Evolutionary conservation across 2,329 filamentous ascomycete species (phyloP).

Genomic region (Aspergillus pseudonomiae): DNA sequence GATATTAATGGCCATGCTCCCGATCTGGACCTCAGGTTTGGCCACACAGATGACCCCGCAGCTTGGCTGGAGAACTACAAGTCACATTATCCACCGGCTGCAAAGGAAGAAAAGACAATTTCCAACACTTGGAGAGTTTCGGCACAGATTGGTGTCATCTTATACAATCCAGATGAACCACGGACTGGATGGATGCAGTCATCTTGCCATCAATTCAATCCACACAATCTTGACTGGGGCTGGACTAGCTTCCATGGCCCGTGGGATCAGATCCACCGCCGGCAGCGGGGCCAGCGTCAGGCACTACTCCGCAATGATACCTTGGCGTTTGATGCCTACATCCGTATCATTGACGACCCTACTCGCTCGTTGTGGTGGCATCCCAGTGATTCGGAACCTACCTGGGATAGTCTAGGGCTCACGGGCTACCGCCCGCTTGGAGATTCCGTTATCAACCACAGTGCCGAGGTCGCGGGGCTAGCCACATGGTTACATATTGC

Average conservation of each 20-base stretch:
- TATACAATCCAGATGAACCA: conserved; percentile 67
- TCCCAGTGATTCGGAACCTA: conserved; percentile 54
- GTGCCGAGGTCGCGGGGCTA: conserved; percentile 57
- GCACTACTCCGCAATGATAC: conserved; percentile 64
- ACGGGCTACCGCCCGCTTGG: conserved; percentile 60
- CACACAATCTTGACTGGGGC: conserved; percentile 62
- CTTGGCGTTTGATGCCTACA: conserved; percentile 63
- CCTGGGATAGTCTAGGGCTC: conserved; percentile 60
- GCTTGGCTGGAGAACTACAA: conserved; percentile 38
- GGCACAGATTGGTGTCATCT: conserved; percentile 63
- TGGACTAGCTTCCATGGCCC: conserved; percentile 65
- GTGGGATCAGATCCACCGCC: conserved; percentile 60
- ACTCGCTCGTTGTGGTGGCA: conserved; percentile 66
- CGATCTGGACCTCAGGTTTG: conserved; percentile 36
- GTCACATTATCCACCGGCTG: conserved; percentile 27
- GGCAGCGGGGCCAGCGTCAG: conserved; percentile 60
- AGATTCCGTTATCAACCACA: conserved; percentile 49
- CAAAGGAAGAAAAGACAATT: conserved; percentile 11
- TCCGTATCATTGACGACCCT: conserved; percentile 62
- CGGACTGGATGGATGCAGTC: conserved; percentile 59
- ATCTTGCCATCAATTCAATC: conserved; percentile 62
- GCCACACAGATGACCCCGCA: conserved; percentile 29
- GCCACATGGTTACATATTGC: conserved; percentile 61
- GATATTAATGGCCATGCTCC: conserved; percentile 35
- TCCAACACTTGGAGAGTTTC: conserved; percentile 51